Conservation (phyloP, 768 basidiomycete genomes). For the Tulasnella sp. region DNA sequence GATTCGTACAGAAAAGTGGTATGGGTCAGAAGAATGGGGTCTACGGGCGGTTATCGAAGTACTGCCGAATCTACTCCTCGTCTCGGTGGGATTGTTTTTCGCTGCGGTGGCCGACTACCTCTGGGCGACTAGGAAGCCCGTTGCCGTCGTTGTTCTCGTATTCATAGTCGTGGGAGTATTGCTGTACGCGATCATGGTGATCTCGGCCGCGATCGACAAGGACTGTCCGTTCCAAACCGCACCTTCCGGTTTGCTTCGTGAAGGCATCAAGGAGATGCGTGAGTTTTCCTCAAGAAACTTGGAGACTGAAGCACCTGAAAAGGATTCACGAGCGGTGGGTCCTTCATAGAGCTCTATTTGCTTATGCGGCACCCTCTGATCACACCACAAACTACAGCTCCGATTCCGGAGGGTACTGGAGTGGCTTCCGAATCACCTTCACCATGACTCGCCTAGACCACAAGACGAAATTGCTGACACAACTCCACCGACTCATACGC, state of each 20-base stretch:
- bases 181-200: not conserved
- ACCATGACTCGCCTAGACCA: too few relatives aligned
- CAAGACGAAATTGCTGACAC: too few relatives aligned
- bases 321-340: too few relatives aligned
- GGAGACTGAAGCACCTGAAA: too few relatives aligned
- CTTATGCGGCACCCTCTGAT: too few relatives aligned
- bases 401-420: too few relatives aligned
- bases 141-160: not conserved
- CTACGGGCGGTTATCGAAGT: not conserved
- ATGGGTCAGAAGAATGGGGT: not conserved
- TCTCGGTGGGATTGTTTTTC: constrained; percentile 1
- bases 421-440: too few relatives aligned
- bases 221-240: not conserved
- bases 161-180: not conserved
- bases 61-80: not conserved
- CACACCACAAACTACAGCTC: too few relatives aligned
- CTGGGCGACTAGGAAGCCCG: not conserved
- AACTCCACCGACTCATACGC: too few relatives aligned
- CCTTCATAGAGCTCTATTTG: too few relatives aligned
- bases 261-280: too few relatives aligned
- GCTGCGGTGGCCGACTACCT: not conserved
- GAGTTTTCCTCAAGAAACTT: too few relatives aligned
- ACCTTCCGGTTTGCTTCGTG: not conserved
- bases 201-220: not conserved
- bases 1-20: not conserved